phyloP scores from a whole-genome alignment of 2,329 filamentous ascomycete genomes.

The Phaeosphaeriaceae sp. region DNA sequence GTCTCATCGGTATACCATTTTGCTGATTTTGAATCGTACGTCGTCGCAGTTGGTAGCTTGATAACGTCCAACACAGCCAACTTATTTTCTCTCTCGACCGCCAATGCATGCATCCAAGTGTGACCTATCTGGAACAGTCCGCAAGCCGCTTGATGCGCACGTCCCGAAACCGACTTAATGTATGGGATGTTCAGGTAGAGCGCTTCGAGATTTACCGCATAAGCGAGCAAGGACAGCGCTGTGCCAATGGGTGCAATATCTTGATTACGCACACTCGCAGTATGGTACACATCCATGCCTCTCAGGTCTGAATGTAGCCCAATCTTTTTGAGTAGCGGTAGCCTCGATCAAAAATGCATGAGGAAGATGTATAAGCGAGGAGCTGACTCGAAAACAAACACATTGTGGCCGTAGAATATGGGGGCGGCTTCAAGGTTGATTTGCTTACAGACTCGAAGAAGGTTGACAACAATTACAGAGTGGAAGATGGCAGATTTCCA shows the following conservation, averaged over 20 bases:
- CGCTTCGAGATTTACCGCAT: conserved; percentile 1
- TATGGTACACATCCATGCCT: no score
- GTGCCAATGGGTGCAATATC: no score
- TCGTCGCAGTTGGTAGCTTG: neutral
- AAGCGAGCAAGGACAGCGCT: neutral
- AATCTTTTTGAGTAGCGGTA: neutral
- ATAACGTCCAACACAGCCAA: conserved; percentile 1
- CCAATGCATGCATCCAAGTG: conserved; percentile 1
- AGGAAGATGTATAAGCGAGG: conserved; percentile 4
- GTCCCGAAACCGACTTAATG: neutral
- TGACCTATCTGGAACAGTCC: neutral
- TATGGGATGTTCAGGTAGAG: neutral
- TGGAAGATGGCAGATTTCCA: neutral
- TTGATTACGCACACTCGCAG: no score
- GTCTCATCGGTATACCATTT: neutral
- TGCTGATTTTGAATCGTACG: no score
- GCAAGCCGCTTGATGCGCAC: neutral
- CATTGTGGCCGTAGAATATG: conserved; percentile 7
- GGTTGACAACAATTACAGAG: neutral
- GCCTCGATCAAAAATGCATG: neutral
- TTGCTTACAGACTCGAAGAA: conserved; percentile 2
- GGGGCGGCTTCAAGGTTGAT: conserved; percentile 5
- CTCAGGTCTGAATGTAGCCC: no score
- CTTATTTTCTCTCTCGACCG: neutral
- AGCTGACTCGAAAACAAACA: conserved; percentile 3